Percentiles rank a stretch among this genome's conserved stretches.
Evolutionary conservation across 306 rosid species (phyloP).

Genomic region (Cucurbita moschata): DNA sequence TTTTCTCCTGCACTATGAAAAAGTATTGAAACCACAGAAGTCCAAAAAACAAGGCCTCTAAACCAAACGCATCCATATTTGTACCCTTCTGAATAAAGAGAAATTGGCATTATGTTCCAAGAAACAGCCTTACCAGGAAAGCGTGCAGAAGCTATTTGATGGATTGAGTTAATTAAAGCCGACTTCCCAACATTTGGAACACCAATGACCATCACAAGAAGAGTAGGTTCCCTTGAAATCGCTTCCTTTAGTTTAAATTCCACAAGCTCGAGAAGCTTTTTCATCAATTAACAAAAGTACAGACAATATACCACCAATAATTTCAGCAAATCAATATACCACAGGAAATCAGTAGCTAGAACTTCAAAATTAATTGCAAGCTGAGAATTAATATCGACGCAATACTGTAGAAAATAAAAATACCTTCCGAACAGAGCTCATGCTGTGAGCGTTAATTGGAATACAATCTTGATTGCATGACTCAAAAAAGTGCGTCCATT

Average conservation of each 20-base stretch:
- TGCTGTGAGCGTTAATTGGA: constrained; percentile 72
- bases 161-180: constrained; percentile 69
- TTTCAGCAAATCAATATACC: not conserved
- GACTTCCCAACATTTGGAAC: constrained; percentile 94
- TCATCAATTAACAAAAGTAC: not conserved
- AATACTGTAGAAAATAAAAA: not conserved
- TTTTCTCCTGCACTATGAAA: constrained; percentile 60
- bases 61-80: not conserved
- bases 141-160: constrained; percentile 57
- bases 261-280: constrained; percentile 64
- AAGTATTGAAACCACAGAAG: constrained; percentile 11
- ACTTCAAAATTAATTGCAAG: not conserved
- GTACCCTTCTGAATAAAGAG: not conserved
- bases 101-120: not conserved
- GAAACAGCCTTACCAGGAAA: constrained; percentile 41
- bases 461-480: constrained; percentile 48
- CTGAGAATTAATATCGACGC: not conserved
- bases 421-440: constrained; percentile 61
- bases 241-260: constrained; percentile 72
- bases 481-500: constrained; percentile 58
- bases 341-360: not conserved
- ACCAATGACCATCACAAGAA: constrained; percentile 89
- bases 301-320: not conserved
- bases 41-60: constrained; percentile 5
- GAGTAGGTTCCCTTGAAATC: constrained; percentile 64